Evolutionary conservation across 495 filamentous ascomycete species (phyloP), one percentile per base, ranked within the genome.

Genomic region (Friedmanniomyces endolithicus): DNA sequence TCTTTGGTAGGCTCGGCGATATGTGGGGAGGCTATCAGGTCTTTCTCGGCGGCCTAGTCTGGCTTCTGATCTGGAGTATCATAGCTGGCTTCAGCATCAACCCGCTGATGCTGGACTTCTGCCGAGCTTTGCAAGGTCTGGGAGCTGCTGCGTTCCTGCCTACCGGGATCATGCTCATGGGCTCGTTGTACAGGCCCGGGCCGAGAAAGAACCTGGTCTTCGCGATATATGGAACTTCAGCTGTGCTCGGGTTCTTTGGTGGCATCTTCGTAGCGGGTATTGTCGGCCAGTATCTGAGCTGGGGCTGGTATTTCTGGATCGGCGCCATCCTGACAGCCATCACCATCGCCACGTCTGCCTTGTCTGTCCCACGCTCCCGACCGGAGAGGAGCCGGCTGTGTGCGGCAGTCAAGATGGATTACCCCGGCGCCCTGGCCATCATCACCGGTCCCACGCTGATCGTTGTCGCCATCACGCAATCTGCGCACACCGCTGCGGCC

Each of bases 141-240:
- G 88, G 85, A 0, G 77, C 86, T 0, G 83, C 86, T n/a, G 85
- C 87, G 0, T 87, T 16, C 24, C 19, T 56, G 19, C 87, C 88
- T 2, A 80, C 84, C 2, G 78, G 85, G 11, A 75, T 95, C 9
- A 86, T 86, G 76, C 76, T 95, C 12, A 67, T 95, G 16, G 87
- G 87, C 2, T 84, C 81, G 61, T 79, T 79, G 1, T 95, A 95
- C 63, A 75, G 88, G 7, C 88, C 88, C 0, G 88, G 88, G 0
- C 86, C 86, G 7, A 72, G 88, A 11, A 94, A 94, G 70, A 95
- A 94, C 61, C 58, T 92, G 14, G 78, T 90, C 0, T 94, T 94
- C 65, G 79, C 81, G 41, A 66, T 90, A 0, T 94, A 90, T 65
- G 86, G 88, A 1, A 84, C 83, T 0, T 80, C 79, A 55, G 87